Conservation (phyloP, 1,284 basidiomycete species). For the Coniferiporia weirii region DNA sequence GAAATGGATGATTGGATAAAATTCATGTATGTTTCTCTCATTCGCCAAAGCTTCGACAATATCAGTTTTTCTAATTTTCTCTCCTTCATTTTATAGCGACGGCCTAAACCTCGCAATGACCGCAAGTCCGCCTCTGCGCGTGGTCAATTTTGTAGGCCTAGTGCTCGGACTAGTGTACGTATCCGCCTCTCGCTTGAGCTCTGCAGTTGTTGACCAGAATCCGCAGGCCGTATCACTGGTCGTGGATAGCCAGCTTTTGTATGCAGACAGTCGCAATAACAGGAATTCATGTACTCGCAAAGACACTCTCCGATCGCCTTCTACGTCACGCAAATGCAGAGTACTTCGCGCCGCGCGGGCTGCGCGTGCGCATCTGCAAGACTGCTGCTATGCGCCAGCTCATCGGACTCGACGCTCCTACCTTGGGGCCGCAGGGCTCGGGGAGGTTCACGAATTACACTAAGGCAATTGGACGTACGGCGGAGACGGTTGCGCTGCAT, state of each 20-base stretch:
- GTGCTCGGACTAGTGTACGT: constrained; percentile 21
- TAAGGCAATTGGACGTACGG: neutral
- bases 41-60: neutral
- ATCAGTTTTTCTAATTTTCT: neutral
- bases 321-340: constrained; percentile 19
- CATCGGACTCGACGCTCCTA: constrained; percentile 6
- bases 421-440: neutral
- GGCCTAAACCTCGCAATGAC: constrained; percentile 18
- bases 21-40: neutral
- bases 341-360: constrained; percentile 21
- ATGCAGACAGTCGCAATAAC: constrained; percentile 18
- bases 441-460: neutral
- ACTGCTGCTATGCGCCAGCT: constrained; percentile 20
- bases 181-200: neutral
- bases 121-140: constrained; percentile 20
- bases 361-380: constrained; percentile 20
- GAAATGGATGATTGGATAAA: constrained; percentile 8
- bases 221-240: constrained; percentile 17
- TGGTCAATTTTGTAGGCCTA: constrained; percentile 18
- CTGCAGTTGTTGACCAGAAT: neutral
- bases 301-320: constrained; percentile 21
- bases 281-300: constrained; percentile 18
- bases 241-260: constrained; percentile 13
- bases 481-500: neutral
- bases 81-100: neutral